Evolutionary conservation across 192 early-diverging fungal species (phyloP).

Genomic region (Coemansia erecta): DNA sequence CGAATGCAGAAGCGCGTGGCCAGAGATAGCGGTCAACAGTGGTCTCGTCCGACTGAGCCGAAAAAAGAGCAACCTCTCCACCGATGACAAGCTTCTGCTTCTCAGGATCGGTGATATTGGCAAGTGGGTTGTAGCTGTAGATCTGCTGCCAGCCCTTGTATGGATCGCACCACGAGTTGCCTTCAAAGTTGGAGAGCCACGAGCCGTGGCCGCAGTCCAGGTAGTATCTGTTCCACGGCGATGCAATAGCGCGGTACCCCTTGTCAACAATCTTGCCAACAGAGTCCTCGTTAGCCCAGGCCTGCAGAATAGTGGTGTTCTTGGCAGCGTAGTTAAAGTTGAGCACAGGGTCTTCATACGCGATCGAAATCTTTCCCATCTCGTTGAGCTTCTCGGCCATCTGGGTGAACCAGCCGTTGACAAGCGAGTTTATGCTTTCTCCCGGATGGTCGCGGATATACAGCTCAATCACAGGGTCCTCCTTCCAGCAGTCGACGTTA

Average conservation of each 20-base stretch:
- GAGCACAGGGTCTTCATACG: conserved; percentile 71
- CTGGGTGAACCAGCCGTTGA: conserved; percentile 33
- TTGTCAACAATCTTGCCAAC: conserved; percentile 54
- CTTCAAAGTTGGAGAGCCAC: conserved; percentile 67
- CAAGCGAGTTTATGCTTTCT: conserved; percentile 41
- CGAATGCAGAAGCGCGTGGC: conserved; percentile 67
- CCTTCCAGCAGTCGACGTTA: conserved; percentile 67
- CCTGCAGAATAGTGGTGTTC: conserved; percentile 61
- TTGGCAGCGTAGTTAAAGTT: conserved; percentile 57
- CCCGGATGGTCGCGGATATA: conserved; percentile 49
- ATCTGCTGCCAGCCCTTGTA: conserved; percentile 72
- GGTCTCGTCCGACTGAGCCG: conserved; percentile 62
- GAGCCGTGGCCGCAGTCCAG: conserved; percentile 74
- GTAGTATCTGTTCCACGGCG: conserved; percentile 62
- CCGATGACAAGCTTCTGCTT: conserved; percentile 65
- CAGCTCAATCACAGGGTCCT: conserved; percentile 49
- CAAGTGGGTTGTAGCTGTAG: conserved; percentile 61
- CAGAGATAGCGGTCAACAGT: conserved; percentile 63
- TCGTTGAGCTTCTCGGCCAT: conserved; percentile 53
- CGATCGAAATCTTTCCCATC: conserved; percentile 61
- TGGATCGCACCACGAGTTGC: conserved; percentile 68
- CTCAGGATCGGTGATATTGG: conserved; percentile 53
- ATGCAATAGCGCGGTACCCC: conserved; percentile 64
- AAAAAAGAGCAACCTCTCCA: conserved; percentile 66
- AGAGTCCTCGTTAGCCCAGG: conserved; percentile 64